Conservation (phyloP, 108 stramenopile genomes). For the Cyclotella kingstonii region DNA sequence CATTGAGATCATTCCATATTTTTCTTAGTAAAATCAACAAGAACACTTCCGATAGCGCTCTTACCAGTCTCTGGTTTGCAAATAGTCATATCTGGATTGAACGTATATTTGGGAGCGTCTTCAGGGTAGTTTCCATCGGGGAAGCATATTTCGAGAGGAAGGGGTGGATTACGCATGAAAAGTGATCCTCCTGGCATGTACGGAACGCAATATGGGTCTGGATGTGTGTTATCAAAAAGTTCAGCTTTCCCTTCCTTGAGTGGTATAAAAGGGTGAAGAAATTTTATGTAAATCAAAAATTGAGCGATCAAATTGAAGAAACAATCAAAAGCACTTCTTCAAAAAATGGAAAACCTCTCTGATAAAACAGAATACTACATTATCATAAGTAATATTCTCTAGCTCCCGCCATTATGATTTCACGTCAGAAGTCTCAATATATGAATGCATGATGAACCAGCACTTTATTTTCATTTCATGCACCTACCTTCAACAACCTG, state of each 20-base stretch:
- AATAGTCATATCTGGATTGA: slow-evolving; percentile 87
- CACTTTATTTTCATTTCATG: too few relatives aligned
- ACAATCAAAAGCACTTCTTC: slow-evolving; percentile 16
- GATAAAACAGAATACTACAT: too few relatives aligned
- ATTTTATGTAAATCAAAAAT: not conserved
- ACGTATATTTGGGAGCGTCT: slow-evolving; percentile 72
- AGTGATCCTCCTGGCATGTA: slow-evolving; percentile 97
- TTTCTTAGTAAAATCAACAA: slow-evolving; percentile 91
- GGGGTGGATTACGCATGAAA: slow-evolving; percentile 97
- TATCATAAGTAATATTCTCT: too few relatives aligned
- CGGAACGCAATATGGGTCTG: slow-evolving; percentile 89
- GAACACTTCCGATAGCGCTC: slow-evolving; percentile 70
- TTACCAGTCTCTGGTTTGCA: slow-evolving; percentile 75
- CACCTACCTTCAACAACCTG: slow-evolving; percentile 68
- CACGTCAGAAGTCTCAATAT: too few relatives aligned
- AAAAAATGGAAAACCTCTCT: too few relatives aligned
- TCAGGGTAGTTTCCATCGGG: slow-evolving; percentile 88
- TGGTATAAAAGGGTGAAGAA: not conserved
- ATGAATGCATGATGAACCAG: too few relatives aligned
- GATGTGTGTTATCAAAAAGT: slow-evolving; percentile 76
- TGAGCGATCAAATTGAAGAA: not conserved
- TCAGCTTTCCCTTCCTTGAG: slow-evolving; percentile 71
- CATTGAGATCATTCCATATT: slow-evolving; percentile 77
- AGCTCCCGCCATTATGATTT: too few relatives aligned
- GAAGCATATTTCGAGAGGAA: slow-evolving; percentile 89